Evolutionary conservation across 2,329 filamentous ascomycete species (phyloP).

Genomic region (Botrytis paeoniae): DNA sequence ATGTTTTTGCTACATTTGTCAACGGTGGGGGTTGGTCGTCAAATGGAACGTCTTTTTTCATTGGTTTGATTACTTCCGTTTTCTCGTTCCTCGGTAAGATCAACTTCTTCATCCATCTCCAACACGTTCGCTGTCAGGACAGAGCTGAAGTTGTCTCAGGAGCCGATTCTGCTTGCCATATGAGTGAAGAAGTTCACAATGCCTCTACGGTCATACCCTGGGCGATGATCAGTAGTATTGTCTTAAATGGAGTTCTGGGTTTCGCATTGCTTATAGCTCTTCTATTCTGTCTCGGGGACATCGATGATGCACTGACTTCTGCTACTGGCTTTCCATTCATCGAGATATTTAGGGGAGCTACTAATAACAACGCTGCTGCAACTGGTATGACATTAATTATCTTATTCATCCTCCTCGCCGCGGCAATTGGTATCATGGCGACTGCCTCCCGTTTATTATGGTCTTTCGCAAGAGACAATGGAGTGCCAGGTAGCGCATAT

Average conservation of each 20-base stretch:
- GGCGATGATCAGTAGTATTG: constrained; percentile 44
- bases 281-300: constrained; percentile 38
- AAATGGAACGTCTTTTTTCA: constrained; percentile 37
- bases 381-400: constrained; percentile 48
- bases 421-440: constrained; percentile 39
- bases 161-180: constrained; percentile 17
- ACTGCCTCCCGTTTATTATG: constrained; percentile 41
- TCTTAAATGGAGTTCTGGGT: constrained; percentile 47
- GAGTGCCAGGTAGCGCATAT: constrained; percentile 42
- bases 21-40: constrained; percentile 37
- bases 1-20: constrained; percentile 36
- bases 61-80: constrained; percentile 34
- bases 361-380: constrained; percentile 44
- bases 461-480: constrained; percentile 46
- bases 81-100: constrained; percentile 18
- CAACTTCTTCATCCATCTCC: neutral
- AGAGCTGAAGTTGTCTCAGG: constrained; percentile 11
- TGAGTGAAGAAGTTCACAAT: constrained; percentile 23
- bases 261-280: constrained; percentile 41
- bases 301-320: constrained; percentile 40
- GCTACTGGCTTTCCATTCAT: constrained; percentile 46
- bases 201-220: constrained; percentile 18
- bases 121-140: neutral
- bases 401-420: constrained; percentile 40
- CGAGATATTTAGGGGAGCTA: constrained; percentile 51